Evolutionary conservation across 768 basidiomycete species (phyloP).

Genomic region (Wakefieldia striispora): DNA sequence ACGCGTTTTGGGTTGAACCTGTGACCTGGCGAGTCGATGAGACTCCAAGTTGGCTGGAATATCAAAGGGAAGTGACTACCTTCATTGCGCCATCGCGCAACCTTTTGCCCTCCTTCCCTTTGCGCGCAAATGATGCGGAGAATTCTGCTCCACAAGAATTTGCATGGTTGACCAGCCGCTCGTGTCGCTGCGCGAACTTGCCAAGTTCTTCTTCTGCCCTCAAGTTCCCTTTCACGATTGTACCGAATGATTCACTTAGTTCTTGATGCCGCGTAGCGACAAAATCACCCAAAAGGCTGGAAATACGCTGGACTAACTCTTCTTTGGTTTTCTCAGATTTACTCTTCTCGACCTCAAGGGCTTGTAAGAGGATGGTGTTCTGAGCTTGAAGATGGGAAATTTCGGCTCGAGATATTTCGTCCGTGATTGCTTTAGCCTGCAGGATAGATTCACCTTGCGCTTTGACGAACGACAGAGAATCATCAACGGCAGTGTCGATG

Average conservation of each 20-base stretch:
- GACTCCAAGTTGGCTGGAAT: neutral
- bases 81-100: slow-evolving; percentile 58
- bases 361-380: slow-evolving; percentile 58
- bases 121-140: slow-evolving; percentile 40
- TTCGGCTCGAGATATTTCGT: slow-evolving; percentile 49
- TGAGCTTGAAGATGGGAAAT: slow-evolving; percentile 64
- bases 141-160: slow-evolving; percentile 43
- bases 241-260: slow-evolving; percentile 54
- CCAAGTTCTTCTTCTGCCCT: slow-evolving; percentile 51
- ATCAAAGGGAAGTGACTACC: slow-evolving; percentile 37
- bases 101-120: slow-evolving; percentile 49
- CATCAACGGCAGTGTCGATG: slow-evolving; percentile 57
- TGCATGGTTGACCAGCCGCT: slow-evolving; percentile 41
- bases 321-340: slow-evolving; percentile 68
- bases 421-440: slow-evolving; percentile 48
- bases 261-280: slow-evolving; percentile 64
- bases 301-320: slow-evolving; percentile 73
- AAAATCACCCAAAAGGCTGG: slow-evolving; percentile 69
- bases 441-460: slow-evolving; percentile 50
- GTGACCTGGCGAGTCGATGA: slow-evolving; percentile 38
- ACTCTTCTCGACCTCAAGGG: slow-evolving; percentile 64
- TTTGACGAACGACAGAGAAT: slow-evolving; percentile 55
- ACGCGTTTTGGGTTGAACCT: slow-evolving; percentile 35
- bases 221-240: slow-evolving; percentile 53
- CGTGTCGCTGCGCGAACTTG: slow-evolving; percentile 49